phyloP scores from a whole-genome alignment of 1,284 basidiomycete species.

The Jaminaea rosea region DNA sequence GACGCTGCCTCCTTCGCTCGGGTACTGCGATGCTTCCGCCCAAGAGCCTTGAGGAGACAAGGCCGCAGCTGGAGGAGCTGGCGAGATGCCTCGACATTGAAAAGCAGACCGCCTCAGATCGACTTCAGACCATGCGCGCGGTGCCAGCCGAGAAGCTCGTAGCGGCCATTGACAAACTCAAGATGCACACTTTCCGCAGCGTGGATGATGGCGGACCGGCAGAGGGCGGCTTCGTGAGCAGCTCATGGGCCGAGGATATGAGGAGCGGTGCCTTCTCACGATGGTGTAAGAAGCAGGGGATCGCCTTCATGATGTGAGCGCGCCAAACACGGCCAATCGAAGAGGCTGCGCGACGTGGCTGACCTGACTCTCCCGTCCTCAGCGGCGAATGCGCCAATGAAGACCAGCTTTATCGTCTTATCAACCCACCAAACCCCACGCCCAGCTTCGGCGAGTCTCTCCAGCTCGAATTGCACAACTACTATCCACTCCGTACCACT shows the following conservation, averaged over 20 bases:
- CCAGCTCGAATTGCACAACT: constrained; percentile 21
- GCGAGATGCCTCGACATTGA: constrained; percentile 6
- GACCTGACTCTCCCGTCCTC: neutral
- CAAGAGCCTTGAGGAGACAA: constrained; percentile 15
- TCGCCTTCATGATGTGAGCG: constrained; percentile 10
- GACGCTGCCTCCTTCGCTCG: constrained; percentile 17
- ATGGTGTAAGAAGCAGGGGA: constrained; percentile 15
- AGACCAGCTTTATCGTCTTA: constrained; percentile 19
- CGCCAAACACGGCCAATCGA: neutral
- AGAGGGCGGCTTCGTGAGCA: constrained; percentile 13
- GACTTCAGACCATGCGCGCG: constrained; percentile 12
- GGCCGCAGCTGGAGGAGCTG: constrained; percentile 18
- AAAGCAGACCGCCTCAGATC: constrained; percentile 4
- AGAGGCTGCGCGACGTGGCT: neutral
- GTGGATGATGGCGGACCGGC: constrained; percentile 9
- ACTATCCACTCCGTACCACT: constrained; percentile 17
- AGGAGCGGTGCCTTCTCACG: constrained; percentile 14
- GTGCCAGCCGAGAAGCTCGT: constrained; percentile 11
- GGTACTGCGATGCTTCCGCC: constrained; percentile 20
- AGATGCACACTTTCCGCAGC: constrained; percentile 25
- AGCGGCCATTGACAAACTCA: constrained; percentile 9
- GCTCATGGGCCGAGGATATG: constrained; percentile 17
- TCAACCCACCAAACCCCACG: constrained; percentile 15
- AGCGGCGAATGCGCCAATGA: constrained; percentile 19
- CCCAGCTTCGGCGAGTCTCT: neutral